Evolutionary conservation across 2,329 filamentous ascomycete species (phyloP).

Genomic region (Talaromyces sp.): DNA sequence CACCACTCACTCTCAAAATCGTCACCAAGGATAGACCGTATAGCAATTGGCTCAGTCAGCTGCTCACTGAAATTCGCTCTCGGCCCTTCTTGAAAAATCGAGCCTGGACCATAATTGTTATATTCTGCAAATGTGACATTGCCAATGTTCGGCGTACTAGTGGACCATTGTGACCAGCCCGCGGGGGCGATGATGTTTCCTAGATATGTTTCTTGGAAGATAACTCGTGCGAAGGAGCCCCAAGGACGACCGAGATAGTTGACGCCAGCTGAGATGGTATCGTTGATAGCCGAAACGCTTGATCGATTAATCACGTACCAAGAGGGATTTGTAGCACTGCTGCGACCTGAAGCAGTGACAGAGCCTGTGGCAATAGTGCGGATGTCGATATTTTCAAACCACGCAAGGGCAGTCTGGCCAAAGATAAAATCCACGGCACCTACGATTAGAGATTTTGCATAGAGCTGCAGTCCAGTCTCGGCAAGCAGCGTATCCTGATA

Average conservation of each 20-base stretch:
- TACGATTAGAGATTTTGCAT: not conserved
- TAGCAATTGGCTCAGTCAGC: not conserved
- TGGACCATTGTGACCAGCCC: constrained; percentile 5
- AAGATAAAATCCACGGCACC: constrained; percentile 3
- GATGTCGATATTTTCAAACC: not conserved
- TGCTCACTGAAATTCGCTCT: constrained; percentile 3
- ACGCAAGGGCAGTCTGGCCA: not conserved
- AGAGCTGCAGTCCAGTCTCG: not conserved
- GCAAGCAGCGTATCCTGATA: constrained; percentile 7
- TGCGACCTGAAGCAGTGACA: not conserved
- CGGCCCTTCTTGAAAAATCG: not conserved
- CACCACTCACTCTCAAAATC: constrained; percentile 1
- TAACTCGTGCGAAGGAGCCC: not conserved
- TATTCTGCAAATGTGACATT: constrained; percentile 2
- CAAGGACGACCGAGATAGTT: constrained; percentile 5
- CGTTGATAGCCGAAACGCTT: not conserved
- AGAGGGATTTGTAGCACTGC: constrained; percentile 5
- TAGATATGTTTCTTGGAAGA: constrained; percentile 4
- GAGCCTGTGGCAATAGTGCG: not conserved
- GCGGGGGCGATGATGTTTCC: not conserved
- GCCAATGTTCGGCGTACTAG: not conserved
- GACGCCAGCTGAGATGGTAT: not conserved
- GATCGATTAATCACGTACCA: constrained; percentile 4
- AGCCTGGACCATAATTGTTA: not conserved
- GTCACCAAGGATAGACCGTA: not conserved